phyloP scores from a whole-genome alignment of 139 green algal species.

The Microglena sp. region DNA sequence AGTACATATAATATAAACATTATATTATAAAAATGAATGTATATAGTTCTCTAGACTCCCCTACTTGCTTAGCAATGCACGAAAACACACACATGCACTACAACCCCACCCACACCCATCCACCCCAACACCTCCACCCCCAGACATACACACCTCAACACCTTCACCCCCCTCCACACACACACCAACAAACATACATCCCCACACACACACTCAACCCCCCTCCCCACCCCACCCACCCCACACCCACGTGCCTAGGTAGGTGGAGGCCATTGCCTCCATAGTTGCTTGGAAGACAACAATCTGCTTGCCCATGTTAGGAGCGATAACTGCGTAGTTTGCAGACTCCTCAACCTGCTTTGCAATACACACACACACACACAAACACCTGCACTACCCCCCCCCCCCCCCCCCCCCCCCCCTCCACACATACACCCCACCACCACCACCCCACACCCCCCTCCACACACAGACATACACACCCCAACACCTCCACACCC shows the following conservation, averaged over 20 bases:
- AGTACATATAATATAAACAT: too few relatives aligned
- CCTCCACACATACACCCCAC: neutral
- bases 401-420: too few relatives aligned
- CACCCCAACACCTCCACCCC: neutral
- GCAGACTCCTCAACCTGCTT: conserved; percentile 35
- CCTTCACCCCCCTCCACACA: conserved; percentile 27
- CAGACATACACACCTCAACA: neutral
- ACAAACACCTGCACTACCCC: too few relatives aligned
- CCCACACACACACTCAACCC: neutral
- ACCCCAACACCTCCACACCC: neutral
- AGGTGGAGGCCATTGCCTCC: conserved; percentile 4
- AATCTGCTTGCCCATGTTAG: conserved; percentile 98
- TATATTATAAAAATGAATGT: too few relatives aligned
- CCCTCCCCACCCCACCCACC: conserved; percentile 30
- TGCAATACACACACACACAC: neutral
- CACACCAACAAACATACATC: neutral
- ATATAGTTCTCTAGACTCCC: too few relatives aligned
- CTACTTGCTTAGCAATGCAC: neutral
- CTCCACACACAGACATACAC: neutral
- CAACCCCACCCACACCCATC: neutral
- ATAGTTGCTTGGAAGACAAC: conserved; percentile 58
- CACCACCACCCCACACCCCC: neutral
- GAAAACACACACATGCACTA: neutral
- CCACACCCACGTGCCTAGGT: neutral
- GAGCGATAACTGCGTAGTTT: conserved; percentile 89